Percentiles rank a stretch among this genome's conserved stretches.
Evolutionary conservation across 345 rosid genomes (phyloP).

Genomic region (Eucalyptus sideroxylon): DNA sequence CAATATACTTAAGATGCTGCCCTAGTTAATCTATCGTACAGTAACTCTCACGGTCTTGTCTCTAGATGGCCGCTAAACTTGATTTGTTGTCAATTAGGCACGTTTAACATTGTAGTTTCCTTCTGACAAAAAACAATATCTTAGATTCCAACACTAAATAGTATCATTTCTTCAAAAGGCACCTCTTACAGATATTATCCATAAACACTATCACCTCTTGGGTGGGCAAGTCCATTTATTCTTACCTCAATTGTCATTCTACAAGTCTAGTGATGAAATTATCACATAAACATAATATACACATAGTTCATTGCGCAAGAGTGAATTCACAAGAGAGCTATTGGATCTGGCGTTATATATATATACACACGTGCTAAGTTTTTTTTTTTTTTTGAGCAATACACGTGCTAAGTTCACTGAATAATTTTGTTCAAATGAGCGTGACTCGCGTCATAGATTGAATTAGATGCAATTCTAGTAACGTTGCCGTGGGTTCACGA

Average conservation of each 20-base stretch:
- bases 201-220: neutral
- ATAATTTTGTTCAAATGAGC: neutral
- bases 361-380: neutral
- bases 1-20: neutral
- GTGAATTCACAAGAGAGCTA: neutral
- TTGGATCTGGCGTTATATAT: rapidly evolving
- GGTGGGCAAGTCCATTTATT: neutral
- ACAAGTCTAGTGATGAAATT: neutral
- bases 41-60: neutral
- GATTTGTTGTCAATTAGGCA: neutral
- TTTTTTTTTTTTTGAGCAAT: too few species aligned
- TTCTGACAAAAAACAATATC: neutral
- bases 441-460: neutral
- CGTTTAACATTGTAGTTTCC: neutral
- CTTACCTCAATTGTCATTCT: neutral
- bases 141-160: neutral
- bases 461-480: neutral
- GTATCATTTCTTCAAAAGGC: neutral
- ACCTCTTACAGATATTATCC: neutral
- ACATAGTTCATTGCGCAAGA: neutral
- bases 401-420: neutral
- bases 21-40: neutral
- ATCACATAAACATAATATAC: neutral
- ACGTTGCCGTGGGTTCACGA: neutral
- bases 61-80: neutral